Percentiles rank a stretch among this genome's conserved stretches.
Evolutionary conservation across 495 filamentous ascomycete genomes (phyloP).

Genomic region (Tuber aestivum): DNA sequence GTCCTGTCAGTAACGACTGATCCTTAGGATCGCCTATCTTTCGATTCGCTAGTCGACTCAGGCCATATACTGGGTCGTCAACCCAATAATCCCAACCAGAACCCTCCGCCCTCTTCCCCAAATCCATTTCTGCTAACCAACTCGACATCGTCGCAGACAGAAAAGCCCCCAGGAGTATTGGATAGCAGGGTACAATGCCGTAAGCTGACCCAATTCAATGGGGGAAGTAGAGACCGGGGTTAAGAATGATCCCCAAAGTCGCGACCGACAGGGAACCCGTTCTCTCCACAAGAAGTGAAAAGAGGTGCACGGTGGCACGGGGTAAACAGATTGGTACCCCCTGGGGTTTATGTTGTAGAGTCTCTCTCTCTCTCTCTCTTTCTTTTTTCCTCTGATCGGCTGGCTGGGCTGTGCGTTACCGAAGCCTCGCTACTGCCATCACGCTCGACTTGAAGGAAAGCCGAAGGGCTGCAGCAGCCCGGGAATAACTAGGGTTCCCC

Average conservation of each 20-base stretch:
- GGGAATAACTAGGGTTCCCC: conserved; percentile 14
- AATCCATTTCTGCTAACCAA: conserved; percentile 25
- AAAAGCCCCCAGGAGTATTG: background rate
- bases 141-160: conserved; percentile 1
- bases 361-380: background rate
- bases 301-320: conserved; percentile 27
- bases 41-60: conserved; percentile 25
- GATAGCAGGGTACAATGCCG: conserved; percentile 11
- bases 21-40: conserved; percentile 17
- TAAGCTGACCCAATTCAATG: conserved; percentile 31
- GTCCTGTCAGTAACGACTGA: conserved; percentile 33
- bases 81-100: conserved; percentile 29
- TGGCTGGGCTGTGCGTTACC: conserved; percentile 32
- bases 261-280: conserved; percentile 23
- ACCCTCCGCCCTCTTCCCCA: conserved; percentile 23
- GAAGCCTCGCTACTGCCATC: conserved; percentile 38
- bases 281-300: conserved; percentile 17
- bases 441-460: conserved; percentile 33
- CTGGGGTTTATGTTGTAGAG: conserved; percentile 21
- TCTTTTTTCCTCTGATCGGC: conserved; percentile 18
- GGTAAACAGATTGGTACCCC: conserved; percentile 26
- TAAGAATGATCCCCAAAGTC: conserved; percentile 12
- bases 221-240: conserved; percentile 13
- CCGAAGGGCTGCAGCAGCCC: conserved; percentile 30
- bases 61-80: conserved; percentile 38